Conservation (phyloP, 768 basidiomycete species). For the Psilocybe sp. region DNA sequence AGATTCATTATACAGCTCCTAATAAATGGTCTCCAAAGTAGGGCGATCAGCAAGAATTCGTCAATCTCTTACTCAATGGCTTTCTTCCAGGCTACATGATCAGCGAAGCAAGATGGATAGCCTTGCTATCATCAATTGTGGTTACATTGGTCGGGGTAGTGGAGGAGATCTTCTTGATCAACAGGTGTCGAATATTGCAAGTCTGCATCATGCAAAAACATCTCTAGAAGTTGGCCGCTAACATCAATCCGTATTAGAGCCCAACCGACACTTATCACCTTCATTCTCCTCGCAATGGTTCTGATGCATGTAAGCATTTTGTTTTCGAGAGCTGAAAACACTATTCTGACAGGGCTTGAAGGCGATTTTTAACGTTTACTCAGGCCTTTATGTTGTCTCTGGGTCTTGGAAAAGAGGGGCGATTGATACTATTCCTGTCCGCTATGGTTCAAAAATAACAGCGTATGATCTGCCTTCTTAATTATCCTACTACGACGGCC, state of each 20-base stretch:
- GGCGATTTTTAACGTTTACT: slow-evolving; percentile 20
- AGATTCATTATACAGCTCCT: slow-evolving; percentile 5
- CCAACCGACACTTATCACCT: slow-evolving; percentile 10
- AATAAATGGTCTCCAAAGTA: slow-evolving; percentile 15
- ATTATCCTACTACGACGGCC: background rate
- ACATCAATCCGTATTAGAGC: slow-evolving; percentile 8
- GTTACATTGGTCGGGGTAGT: slow-evolving; percentile 13
- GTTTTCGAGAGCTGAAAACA: background rate
- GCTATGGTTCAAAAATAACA: slow-evolving; percentile 14
- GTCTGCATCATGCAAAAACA: background rate
- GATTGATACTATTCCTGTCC: slow-evolving; percentile 9
- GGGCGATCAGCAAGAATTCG: background rate
- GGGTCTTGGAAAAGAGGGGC: slow-evolving; percentile 4
- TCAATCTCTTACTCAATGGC: background rate
- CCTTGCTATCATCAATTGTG: slow-evolving; percentile 16
- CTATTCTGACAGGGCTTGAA: background rate
- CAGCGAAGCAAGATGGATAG: slow-evolving; percentile 15
- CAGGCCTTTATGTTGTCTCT: slow-evolving; percentile 17
- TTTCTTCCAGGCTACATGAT: slow-evolving; percentile 12
- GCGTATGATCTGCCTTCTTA: slow-evolving; percentile 10
- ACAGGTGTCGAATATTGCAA: slow-evolving; percentile 20
- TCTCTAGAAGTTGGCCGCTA: background rate
- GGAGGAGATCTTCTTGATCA: slow-evolving; percentile 20
- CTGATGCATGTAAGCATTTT: slow-evolving; percentile 13
- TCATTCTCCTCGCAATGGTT: slow-evolving; percentile 13